These are phyloP conservation scores for Tieghemostelium lacteum DNA, from an alignment of 78 protist genomes.

Conservation along the genomic window DNA sequence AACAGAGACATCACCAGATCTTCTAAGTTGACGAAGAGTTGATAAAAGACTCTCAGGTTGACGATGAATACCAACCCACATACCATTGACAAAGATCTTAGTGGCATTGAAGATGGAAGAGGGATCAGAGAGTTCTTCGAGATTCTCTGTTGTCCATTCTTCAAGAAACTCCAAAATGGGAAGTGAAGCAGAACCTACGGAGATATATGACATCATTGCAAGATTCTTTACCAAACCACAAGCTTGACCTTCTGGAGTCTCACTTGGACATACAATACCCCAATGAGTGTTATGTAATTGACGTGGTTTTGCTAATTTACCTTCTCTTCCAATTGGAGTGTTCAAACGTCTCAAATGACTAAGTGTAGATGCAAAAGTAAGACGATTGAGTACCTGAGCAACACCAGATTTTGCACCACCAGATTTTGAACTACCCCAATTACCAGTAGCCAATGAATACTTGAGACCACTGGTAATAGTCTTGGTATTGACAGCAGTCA, in stretches of 20 bases:
- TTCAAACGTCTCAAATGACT: constrained; percentile 98
- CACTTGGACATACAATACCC: constrained; percentile 99
- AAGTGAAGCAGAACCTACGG: constrained; percentile 87
- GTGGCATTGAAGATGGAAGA: constrained; percentile 79
- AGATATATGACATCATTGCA: constrained; percentile 96
- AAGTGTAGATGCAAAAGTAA: constrained; percentile 97
- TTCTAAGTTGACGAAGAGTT: constrained; percentile 85
- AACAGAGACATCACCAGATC: constrained; percentile 76
- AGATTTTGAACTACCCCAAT: constrained; percentile 91
- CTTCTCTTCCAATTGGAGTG: constrained; percentile 97
- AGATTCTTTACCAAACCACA: constrained; percentile 99
- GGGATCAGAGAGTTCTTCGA: constrained; percentile 90
- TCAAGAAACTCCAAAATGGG: constrained; percentile 78
- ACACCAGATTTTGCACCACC: constrained; percentile 77
- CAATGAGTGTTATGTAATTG: constrained; percentile 99
- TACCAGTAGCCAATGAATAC: constrained; percentile 99
- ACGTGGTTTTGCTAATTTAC: constrained; percentile 97
- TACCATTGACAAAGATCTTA: constrained; percentile 99
- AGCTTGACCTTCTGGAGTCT: constrained; percentile 98
- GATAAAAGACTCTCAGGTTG: constrained; percentile 90
- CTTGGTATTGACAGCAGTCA: constrained; percentile 67
- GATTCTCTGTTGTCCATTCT: constrained; percentile 63
- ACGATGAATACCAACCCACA: constrained; percentile 97
- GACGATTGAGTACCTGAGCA: constrained; percentile 97
- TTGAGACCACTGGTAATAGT: constrained; percentile 93